Evolutionary conservation across 2,329 filamentous ascomycete species (phyloP), one percentile per base, ranked within the genome.

Genomic region (Xylariaceae sp.): DNA sequence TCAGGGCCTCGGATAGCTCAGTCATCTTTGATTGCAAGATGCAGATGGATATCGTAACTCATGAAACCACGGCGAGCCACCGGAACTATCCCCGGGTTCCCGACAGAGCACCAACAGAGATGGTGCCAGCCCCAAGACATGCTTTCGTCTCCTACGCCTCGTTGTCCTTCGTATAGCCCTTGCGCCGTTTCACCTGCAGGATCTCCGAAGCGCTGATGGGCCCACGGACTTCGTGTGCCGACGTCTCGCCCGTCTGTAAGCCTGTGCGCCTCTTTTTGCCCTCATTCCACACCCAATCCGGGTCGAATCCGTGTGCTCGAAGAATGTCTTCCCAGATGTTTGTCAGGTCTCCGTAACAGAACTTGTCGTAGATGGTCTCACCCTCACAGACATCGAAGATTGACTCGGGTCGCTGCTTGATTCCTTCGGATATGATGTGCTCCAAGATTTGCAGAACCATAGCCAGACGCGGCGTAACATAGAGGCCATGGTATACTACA

Each of bases 371-470:
- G 5, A 26, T 12, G n/a, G 24, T 26, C n/a, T n/a, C n/a, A n/a
- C n/a, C n/a, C n/a, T n/a, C n/a, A n/a, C n/a, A n/a, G 24, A 5
- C 15, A 12, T 26, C 24, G 24, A 26, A 26, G 6, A 26, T 26
- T 7, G 24, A 26, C 6, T 26, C 24, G n/a, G 24, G 24, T 26
- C 24, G 6, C n/a, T 26, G 24, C 24, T 26, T 26, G 24, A 26
- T 26, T 12, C 24, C 24, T 12, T 26, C 24, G 24, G 24, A 26
- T 26, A 26, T 26, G 24, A 26, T 14, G 24, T 26, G 24, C n/a
- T 26, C 24, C 24, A 26, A 26, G 5, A 26, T 14, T 6, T 12
- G n/a, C 7, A 7, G n/a, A 6, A 5, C 5, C 12, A 26, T 14
- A 5, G 24, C 24, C 15, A 26, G 24, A 6, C 5, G 6, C 5